Evolutionary conservation across 75 land plant genomes (phyloP).

Genomic region (Pinus tabuliformis): DNA sequence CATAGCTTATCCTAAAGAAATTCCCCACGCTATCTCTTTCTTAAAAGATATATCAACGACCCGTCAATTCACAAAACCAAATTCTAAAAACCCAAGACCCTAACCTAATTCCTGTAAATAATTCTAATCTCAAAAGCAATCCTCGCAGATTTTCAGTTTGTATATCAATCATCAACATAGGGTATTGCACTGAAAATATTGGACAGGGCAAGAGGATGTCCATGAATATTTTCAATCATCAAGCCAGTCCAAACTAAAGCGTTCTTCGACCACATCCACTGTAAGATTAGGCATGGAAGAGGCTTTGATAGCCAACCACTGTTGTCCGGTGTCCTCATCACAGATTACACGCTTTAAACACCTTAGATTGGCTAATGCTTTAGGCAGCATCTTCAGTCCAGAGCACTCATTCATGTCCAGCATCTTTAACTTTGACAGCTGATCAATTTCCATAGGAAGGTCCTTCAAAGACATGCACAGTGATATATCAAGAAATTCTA

Average conservation of each 20-base stretch:
- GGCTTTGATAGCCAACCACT: neutral
- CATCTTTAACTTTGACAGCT: neutral
- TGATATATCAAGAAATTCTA: constrained; percentile 7
- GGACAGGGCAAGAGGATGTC: too few species aligned
- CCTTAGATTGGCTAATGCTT: neutral
- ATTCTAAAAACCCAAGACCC: too few species aligned
- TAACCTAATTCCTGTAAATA: too few species aligned
- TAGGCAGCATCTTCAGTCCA: neutral
- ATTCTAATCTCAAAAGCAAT: too few species aligned
- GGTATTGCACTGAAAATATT: too few species aligned
- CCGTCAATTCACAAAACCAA: too few species aligned
- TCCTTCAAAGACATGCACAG: neutral
- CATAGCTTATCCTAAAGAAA: too few species aligned
- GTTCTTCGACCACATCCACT: neutral
- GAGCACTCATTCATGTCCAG: constrained; percentile 5
- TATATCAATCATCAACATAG: too few species aligned
- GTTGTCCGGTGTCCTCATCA: neutral
- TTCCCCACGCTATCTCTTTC: too few species aligned
- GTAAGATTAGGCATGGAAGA: neutral
- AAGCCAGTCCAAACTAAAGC: neutral
- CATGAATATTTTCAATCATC: too few species aligned
- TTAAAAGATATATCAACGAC: too few species aligned
- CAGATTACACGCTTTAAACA: neutral
- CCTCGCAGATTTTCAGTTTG: too few species aligned
- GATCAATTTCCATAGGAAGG: neutral